These are phyloP conservation scores for Boletellus sp. DNA, from an alignment of 1,284 basidiomycete species.

Conservation along the genomic window DNA sequence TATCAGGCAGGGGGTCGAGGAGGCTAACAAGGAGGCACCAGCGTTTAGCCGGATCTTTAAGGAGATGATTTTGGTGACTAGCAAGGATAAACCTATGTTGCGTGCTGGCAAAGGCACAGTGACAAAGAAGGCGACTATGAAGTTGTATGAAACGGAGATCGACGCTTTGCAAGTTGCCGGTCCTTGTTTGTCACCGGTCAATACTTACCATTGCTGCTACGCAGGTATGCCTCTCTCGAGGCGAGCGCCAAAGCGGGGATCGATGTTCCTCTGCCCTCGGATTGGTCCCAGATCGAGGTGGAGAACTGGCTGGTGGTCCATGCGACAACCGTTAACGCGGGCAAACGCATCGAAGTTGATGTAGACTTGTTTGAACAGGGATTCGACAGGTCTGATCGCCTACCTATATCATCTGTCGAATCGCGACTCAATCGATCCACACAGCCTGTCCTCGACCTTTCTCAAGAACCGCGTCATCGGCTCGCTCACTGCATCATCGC, in stretches of 20 bases:
- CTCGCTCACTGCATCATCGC: conserved; percentile 11
- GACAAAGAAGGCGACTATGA: conserved; percentile 25
- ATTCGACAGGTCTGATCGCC: conserved; percentile 27
- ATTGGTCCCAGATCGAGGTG: conserved; percentile 18
- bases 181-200: background rate
- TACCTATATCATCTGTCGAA: background rate
- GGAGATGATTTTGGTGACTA: conserved; percentile 30
- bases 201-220: background rate
- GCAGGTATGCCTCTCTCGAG: conserved; percentile 16
- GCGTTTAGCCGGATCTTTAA: conserved; percentile 35
- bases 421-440: background rate
- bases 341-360: conserved; percentile 7
- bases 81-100: conserved; percentile 25
- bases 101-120: conserved; percentile 30
- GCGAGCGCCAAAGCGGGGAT: conserved; percentile 11
- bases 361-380: conserved; percentile 27
- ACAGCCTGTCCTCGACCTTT: conserved; percentile 23
- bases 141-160: conserved; percentile 27
- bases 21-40: conserved; percentile 33
- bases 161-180: conserved; percentile 17
- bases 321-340: conserved; percentile 20
- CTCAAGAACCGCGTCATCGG: conserved; percentile 24
- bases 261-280: conserved; percentile 14
- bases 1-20: conserved; percentile 27
- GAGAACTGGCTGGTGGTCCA: conserved; percentile 29